These are phyloP conservation scores for Acacia pycnantha DNA, from an alignment of 331 rosid species.

Conservation along the genomic window DNA sequence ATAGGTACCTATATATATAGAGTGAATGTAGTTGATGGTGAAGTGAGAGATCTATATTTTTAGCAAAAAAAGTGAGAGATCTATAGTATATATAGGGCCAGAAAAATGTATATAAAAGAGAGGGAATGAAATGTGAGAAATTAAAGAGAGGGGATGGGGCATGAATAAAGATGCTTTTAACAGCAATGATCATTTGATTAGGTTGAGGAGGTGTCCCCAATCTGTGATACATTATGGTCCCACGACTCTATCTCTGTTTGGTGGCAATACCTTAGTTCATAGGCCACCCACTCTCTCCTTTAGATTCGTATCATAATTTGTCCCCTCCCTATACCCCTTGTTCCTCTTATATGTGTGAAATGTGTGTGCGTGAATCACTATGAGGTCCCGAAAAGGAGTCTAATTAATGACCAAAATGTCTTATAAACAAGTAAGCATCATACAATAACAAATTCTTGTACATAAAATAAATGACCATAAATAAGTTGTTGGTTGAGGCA, in stretches of 20 bases:
- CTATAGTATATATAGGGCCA: neutral
- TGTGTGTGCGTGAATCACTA: too few relatives aligned
- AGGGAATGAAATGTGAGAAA: neutral
- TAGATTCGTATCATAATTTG: neutral
- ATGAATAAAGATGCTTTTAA: slow-evolving; percentile 36
- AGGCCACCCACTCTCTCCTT: neutral
- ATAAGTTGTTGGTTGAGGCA: too few relatives aligned
- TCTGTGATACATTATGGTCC: slow-evolving; percentile 58
- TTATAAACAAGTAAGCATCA: too few relatives aligned
- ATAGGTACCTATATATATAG: neutral
- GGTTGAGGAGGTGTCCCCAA: slow-evolving; percentile 37
- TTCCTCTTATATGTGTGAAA: too few relatives aligned
- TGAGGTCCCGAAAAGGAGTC: too few relatives aligned
- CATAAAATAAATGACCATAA: too few relatives aligned
- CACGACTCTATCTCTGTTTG: slow-evolving; percentile 31
- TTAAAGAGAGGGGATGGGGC: slow-evolving; percentile 27
- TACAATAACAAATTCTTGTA: too few relatives aligned
- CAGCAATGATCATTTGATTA: slow-evolving; percentile 32
- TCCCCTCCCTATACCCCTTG: neutral
- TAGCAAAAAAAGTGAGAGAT: neutral
- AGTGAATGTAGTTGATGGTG: neutral
- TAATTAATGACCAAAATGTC: too few relatives aligned
- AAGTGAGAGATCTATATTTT: neutral
- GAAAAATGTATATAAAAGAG: neutral
- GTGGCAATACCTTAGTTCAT: slow-evolving; percentile 20